These are phyloP conservation scores for Lepraria neglecta DNA, from an alignment of 495 filamentous ascomycete species.

Conservation along the genomic window DNA sequence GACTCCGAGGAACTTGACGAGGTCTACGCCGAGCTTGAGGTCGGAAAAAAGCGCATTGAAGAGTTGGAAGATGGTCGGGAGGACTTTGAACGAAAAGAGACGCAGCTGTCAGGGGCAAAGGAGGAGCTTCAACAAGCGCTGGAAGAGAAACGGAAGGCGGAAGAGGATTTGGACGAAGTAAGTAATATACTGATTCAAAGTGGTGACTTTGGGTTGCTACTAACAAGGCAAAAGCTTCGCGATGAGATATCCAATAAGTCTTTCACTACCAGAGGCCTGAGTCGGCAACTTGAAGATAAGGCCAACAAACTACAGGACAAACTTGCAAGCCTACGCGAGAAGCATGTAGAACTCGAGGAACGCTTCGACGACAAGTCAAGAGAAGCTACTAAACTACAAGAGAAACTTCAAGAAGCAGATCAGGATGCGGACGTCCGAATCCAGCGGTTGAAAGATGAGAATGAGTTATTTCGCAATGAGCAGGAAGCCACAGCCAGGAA, in stretches of 20 bases:
- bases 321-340: conserved; percentile 52
- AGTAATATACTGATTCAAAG: no score
- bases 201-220: background rate
- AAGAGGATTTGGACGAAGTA: conserved; percentile 42
- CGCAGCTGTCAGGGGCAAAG: conserved; percentile 51
- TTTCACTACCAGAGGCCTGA: conserved; percentile 66
- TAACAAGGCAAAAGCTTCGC: conserved; percentile 46
- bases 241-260: conserved; percentile 77
- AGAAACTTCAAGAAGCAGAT: conserved; percentile 40
- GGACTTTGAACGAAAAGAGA: conserved; percentile 41
- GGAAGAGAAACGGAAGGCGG: conserved; percentile 49
- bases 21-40: conserved; percentile 47
- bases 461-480: conserved; percentile 37
- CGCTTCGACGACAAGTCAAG: conserved; percentile 46
- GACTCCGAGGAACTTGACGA: conserved; percentile 47
- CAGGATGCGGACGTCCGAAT: conserved; percentile 39
- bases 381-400: conserved; percentile 36
- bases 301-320: conserved; percentile 58
- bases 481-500: conserved; percentile 32
- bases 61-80: conserved; percentile 52
- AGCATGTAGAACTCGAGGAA: conserved; percentile 46
- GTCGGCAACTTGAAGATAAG: conserved; percentile 68
- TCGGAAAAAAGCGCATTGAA: conserved; percentile 49
- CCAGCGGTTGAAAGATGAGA: conserved; percentile 40
- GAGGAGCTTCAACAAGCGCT: conserved; percentile 57